Conservation (phyloP, 2,329 filamentous ascomycete genomes). For the Cucurbitaria berberidis region DNA sequence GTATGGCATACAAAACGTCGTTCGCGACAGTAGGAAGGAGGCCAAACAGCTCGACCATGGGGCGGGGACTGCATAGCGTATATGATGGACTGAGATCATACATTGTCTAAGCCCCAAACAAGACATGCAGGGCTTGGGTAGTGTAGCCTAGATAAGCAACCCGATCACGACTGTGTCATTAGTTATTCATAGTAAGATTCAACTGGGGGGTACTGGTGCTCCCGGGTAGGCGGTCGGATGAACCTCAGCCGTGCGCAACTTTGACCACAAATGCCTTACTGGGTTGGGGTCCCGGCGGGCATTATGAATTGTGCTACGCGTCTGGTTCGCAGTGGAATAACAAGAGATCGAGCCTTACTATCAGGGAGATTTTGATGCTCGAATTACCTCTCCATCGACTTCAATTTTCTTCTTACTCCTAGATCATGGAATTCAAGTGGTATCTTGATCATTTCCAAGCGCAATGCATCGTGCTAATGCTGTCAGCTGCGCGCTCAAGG, state of each 20-base stretch:
- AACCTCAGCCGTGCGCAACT: conserved; percentile 11
- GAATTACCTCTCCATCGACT: not conserved
- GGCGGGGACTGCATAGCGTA: conserved; percentile 18
- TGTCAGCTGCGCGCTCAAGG: conserved; percentile 5
- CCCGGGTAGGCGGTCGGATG: conserved; percentile 8
- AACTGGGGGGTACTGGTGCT: conserved; percentile 18
- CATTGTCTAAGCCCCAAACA: conserved; percentile 19
- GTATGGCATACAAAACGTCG: conserved; percentile 6
- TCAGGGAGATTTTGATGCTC: not conserved
- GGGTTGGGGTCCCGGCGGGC: conserved; percentile 20
- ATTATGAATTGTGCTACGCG: conserved; percentile 7
- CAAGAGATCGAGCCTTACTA: not conserved
- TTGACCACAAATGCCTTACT: conserved; percentile 16
- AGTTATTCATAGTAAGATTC: conserved; percentile 19
- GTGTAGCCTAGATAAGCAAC: conserved; percentile 23
- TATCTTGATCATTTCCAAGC: not conserved
- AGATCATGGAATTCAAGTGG: not conserved
- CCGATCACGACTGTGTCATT: conserved; percentile 30
- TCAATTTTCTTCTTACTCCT: conserved; percentile 1
- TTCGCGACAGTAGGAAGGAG: conserved; percentile 7
- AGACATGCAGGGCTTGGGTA: conserved; percentile 24
- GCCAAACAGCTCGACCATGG: conserved; percentile 10
- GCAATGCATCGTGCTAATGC: not conserved
- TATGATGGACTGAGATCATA: conserved; percentile 25
- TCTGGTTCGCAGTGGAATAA: not conserved